Conservation (phyloP, 129 eudicot species). For the Pittosporum tobira region DNA sequence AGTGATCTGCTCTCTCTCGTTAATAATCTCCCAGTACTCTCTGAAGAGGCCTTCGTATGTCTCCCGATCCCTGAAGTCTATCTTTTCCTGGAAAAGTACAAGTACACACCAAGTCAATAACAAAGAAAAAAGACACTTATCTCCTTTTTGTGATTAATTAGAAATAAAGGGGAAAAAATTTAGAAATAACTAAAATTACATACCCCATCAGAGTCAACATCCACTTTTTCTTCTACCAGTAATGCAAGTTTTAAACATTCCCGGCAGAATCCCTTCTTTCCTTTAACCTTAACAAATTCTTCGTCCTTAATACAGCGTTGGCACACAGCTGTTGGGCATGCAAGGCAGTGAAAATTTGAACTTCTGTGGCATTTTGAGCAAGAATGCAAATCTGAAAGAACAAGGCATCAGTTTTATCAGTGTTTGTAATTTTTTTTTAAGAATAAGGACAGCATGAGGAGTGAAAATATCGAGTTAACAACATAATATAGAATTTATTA, state of each 20-base stretch:
- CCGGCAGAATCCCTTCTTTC: conserved; percentile 66
- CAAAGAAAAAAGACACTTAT: neutral
- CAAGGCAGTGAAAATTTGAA: conserved; percentile 42
- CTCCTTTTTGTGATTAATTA: too few species aligned
- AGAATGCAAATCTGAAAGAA: conserved; percentile 51
- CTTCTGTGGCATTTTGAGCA: conserved; percentile 37
- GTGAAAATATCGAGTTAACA: too few species aligned
- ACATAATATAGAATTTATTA: too few species aligned
- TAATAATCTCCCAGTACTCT: conserved; percentile 81
- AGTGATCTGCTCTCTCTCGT: conserved; percentile 46
- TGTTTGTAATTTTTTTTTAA: neutral
- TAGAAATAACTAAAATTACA: too few species aligned
- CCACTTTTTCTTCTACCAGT: conserved; percentile 58
- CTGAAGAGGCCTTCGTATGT: conserved; percentile 70
- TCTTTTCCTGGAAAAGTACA: conserved; percentile 43
- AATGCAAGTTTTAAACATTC: conserved; percentile 64
- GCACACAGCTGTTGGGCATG: conserved; percentile 67
- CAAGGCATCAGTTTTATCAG: neutral
- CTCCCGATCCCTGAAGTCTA: conserved; percentile 53
- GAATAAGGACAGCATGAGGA: neutral
- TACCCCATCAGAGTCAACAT: conserved; percentile 88
- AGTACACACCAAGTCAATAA: neutral
- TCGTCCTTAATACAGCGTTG: conserved; percentile 32
- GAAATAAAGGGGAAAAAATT: too few species aligned
- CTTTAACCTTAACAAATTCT: conserved; percentile 41